Evolutionary conservation across 1,284 basidiomycete genomes (phyloP), one percentile per base, ranked within the genome.

Genomic region (Trametes hirsuta): DNA sequence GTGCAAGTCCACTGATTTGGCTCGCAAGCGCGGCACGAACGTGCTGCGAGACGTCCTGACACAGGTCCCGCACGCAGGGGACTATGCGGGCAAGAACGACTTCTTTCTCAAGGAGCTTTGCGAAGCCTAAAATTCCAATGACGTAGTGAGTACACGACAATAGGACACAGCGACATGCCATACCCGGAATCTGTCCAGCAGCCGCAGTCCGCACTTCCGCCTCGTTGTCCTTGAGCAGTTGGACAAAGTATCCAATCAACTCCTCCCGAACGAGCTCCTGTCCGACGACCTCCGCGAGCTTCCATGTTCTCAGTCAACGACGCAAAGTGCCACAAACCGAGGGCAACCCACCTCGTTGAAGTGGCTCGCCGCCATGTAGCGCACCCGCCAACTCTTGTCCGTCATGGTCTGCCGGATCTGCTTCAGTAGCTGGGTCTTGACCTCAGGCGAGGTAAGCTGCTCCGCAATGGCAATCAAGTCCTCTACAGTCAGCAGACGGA

Each of bases 341-440:
- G 30, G 2, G 58, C 40, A 15, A 70, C 80, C 53, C 65, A 91
- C 92, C 82, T 95, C 93, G 65, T 99, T 97, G 78, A 99, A 99
- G 77, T 99, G 94, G 68, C 90, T 96, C 5, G 97, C 97, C 15
- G 96, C 95, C 97, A 99, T 99, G 78, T 98, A 99, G 70, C 97
- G 85, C 53, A 99, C 97, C 69, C 97, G 84, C 97, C 97, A 99
- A 75, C 95, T 97, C 83, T 98, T 98, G 77, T 99, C 97, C 25
- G 88, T 83, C 54, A 97, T 91, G 68, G 90, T 91, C 67, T 91
- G 84, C 72, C 93, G 86, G 75, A 99, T 92, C 71, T 94, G 90
- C 65, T 92, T 90, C 62, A 97, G 80, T 11, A 99, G 80, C 67
- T 98, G 91, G 64, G 93, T 92, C 76, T 97, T 97, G 53, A 95